phyloP scores from a whole-genome alignment of 140 eudicot genomes.

The Bidens hawaiensis region DNA sequence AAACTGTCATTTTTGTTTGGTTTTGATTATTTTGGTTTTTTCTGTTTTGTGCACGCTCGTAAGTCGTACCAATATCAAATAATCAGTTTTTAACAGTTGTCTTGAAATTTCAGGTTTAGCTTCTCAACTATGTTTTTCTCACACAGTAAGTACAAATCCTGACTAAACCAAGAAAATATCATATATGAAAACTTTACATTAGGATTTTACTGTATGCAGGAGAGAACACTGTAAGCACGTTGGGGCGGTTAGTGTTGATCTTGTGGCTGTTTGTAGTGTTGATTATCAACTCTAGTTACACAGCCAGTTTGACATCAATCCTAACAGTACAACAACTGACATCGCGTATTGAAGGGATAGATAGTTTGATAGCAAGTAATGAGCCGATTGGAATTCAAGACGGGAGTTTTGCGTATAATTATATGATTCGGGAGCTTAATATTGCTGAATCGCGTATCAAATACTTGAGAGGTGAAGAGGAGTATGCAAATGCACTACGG shows the following conservation, averaged over 20 bases:
- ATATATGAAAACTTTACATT: not conserved
- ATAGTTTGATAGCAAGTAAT: slow-evolving; percentile 55
- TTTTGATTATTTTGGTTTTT: too few species aligned
- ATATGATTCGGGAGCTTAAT: slow-evolving; percentile 54
- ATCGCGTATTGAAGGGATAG: slow-evolving; percentile 79
- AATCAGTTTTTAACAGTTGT: not conserved
- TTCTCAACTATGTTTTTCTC: slow-evolving; percentile 98
- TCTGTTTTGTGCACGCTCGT: too few species aligned
- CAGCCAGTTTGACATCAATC: slow-evolving; percentile 97
- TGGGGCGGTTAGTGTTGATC: slow-evolving; percentile 86
- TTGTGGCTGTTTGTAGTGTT: slow-evolving; percentile 90
- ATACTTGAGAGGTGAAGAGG: slow-evolving; percentile 52
- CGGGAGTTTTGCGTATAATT: slow-evolving; percentile 82
- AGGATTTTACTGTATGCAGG: slow-evolving; percentile 37
- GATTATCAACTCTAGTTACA: slow-evolving; percentile 86
- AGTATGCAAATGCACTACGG: slow-evolving; percentile 52
- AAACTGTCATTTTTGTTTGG: too few species aligned
- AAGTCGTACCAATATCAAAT: not conserved
- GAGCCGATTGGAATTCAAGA: slow-evolving; percentile 91
- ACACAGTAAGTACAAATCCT: slow-evolving; percentile 69
- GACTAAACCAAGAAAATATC: not conserved
- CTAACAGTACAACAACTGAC: slow-evolving; percentile 85
- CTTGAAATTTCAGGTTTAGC: slow-evolving; percentile 54
- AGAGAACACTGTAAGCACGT: slow-evolving; percentile 88
- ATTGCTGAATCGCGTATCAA: slow-evolving; percentile 63